Evolutionary conservation across 495 filamentous ascomycete genomes (phyloP).

Genomic region (Penicillium bialowiezense): DNA sequence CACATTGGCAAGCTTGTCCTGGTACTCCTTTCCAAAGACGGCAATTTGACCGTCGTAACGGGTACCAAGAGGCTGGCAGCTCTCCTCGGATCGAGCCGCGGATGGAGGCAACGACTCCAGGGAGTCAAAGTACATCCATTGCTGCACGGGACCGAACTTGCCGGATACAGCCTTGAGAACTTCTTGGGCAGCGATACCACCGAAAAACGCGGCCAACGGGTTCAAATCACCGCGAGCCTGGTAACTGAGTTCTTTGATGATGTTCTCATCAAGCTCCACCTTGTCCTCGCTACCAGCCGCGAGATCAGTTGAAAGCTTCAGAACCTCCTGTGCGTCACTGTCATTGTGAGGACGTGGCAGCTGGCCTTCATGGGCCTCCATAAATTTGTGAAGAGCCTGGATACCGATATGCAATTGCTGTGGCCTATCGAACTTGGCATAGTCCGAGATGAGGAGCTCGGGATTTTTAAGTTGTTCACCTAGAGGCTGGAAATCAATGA

Average conservation of each 20-base stretch:
- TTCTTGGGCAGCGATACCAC: conserved; percentile 92
- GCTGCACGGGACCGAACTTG: conserved; percentile 90
- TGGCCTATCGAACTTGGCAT: conserved; percentile 94
- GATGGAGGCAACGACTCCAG: conserved; percentile 86
- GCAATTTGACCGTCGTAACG: conserved; percentile 98
- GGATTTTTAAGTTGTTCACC: conserved; percentile 75
- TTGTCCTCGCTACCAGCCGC: conserved; percentile 63
- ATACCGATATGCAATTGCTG: conserved; percentile 88
- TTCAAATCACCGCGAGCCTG: conserved; percentile 92
- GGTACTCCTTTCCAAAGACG: conserved; percentile 90
- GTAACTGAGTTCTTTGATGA: conserved; percentile 90
- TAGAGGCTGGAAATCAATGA: conserved; percentile 82
- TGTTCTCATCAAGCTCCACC: conserved; percentile 84
- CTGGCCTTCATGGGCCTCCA: conserved; percentile 61
- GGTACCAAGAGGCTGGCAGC: conserved; percentile 75
- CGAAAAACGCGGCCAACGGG: conserved; percentile 93
- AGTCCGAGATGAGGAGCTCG: conserved; percentile 88
- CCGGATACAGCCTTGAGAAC: conserved; percentile 96
- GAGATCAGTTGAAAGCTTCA: conserved; percentile 68
- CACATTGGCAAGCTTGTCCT: conserved; percentile 85
- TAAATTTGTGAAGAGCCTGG: conserved; percentile 87
- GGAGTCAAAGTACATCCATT: conserved; percentile 97
- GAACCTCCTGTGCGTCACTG: conserved; percentile 73
- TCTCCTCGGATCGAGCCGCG: conserved; percentile 72
- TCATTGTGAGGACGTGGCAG: conserved; percentile 80